phyloP scores from a whole-genome alignment of 2,329 filamentous ascomycete genomes.

The Metarhizium anisopliae region DNA sequence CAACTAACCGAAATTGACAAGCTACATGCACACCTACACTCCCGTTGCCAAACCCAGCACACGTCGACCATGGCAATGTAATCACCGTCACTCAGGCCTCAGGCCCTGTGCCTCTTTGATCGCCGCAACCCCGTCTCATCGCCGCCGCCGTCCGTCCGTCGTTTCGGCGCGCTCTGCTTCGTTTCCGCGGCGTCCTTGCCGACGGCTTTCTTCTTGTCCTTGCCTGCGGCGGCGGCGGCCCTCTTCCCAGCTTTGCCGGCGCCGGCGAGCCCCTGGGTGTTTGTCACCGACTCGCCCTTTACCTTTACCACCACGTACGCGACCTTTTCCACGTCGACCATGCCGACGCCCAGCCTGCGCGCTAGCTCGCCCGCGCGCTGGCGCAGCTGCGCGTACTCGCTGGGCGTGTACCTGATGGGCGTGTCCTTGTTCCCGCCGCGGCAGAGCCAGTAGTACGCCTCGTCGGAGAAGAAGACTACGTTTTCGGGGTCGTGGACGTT shows the following conservation, averaged over 20 bases:
- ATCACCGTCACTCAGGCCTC: neutral
- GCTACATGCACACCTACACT: too few species aligned
- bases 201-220: too few species aligned
- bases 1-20: too few species aligned
- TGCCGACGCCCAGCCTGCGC: constrained; percentile 42
- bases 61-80: too few species aligned
- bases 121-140: neutral
- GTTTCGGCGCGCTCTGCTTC: neutral
- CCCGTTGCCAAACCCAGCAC: too few species aligned
- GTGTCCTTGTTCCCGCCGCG: constrained; percentile 35
- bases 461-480: constrained; percentile 72
- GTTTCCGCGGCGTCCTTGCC: neutral
- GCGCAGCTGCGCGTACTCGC: constrained; percentile 57
- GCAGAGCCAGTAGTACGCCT: constrained; percentile 65
- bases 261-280: neutral
- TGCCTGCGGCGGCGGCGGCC: too few species aligned
- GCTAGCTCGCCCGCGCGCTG: constrained; percentile 31
- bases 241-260: too few species aligned
- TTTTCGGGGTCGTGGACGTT: constrained; percentile 50
- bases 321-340: constrained; percentile 59
- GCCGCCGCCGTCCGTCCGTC: neutral
- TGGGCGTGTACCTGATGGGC: constrained; percentile 57
- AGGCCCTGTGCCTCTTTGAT: neutral
- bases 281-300: constrained; percentile 15
- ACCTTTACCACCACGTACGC: constrained; percentile 59